phyloP scores from a whole-genome alignment of 2,329 filamentous ascomycete species.

The Colletotrichum orchidophilum region DNA sequence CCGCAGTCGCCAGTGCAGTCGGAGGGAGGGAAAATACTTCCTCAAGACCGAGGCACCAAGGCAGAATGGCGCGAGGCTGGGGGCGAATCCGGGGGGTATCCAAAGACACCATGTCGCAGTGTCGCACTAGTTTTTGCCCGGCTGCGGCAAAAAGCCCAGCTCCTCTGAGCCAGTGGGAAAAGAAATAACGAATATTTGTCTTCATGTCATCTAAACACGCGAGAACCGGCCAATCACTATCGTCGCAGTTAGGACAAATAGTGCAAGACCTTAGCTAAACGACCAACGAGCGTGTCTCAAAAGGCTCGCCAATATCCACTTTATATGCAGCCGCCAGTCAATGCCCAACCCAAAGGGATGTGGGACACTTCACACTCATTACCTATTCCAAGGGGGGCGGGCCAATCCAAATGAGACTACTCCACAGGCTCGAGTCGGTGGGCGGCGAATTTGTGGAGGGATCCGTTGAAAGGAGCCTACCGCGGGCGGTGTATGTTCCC shows the following conservation, averaged over 20 bases:
- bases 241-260: background rate
- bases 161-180: background rate
- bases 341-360: background rate
- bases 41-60: background rate
- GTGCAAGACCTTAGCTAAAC: background rate
- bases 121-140: background rate
- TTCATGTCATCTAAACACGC: background rate
- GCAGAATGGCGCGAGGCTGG: background rate
- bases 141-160: too few species aligned
- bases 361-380: background rate
- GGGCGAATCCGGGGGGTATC: background rate
- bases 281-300: background rate
- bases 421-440: background rate
- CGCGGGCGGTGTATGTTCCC: background rate
- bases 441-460: background rate
- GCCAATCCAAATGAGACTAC: background rate
- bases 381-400: background rate
- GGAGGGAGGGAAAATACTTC: background rate
- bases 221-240: background rate
- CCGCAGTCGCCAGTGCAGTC: background rate
- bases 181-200: background rate
- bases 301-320: background rate
- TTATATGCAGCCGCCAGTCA: conserved; percentile 14
- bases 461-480: background rate
- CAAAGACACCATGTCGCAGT: background rate